Base-by-base conservation (phyloP, 2,329 filamentous ascomycete species). In the Phymatotrichopsis omnivora region DNA sequence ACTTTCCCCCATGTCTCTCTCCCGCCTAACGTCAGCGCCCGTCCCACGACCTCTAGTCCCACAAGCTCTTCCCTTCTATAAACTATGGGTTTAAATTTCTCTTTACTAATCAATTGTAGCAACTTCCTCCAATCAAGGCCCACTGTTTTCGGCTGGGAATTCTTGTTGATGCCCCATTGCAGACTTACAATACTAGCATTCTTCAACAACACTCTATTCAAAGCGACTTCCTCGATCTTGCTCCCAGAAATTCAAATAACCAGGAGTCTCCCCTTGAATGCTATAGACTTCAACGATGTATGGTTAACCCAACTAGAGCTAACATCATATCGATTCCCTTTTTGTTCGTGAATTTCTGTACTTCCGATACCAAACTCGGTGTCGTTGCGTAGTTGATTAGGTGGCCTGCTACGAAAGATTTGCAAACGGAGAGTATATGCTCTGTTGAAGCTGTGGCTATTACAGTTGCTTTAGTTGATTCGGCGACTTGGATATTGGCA, bases 1-100 rank as follows among this genome's bases (percentile, higher is more conserved):
- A 96, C 89, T 71, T 96, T 96, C 0, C 89, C 89, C 89, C 89
- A 96, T 1, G 86, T 94, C 39, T 82, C 83, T 49, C 89, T 71
- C 1, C 76, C 76, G 1, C 85, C 87, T 44, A 96, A 65, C 2
- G 82, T 82, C 58, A 96, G 63, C 1, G 87, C 87, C 50, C 74
- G 75, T 0, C 82, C 80, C 22, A 95, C 74, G 47, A 71, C 79
- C 58, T 93, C 85, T 43, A 96, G 65, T 0, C 89, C 89, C 11
- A 82, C 76, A 64, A 86, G 95, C 58, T 81, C 77, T 34, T 45
- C 28, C 2, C 34, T 41, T 2, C 22, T 33, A 61, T 85, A 96
- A 48, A 82, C 80, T 0, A 86, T 95, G 0, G 84, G 82, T 58
- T 67, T 76, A 59, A 94, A 82, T 65, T 87, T 86, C 10, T 84